A percentile compares a stretch with the other conserved stretches of the same genome.
phyloP scores from a whole-genome alignment of 1,284 basidiomycete species.

The Sporisorium iseilematis-ciliati region DNA sequence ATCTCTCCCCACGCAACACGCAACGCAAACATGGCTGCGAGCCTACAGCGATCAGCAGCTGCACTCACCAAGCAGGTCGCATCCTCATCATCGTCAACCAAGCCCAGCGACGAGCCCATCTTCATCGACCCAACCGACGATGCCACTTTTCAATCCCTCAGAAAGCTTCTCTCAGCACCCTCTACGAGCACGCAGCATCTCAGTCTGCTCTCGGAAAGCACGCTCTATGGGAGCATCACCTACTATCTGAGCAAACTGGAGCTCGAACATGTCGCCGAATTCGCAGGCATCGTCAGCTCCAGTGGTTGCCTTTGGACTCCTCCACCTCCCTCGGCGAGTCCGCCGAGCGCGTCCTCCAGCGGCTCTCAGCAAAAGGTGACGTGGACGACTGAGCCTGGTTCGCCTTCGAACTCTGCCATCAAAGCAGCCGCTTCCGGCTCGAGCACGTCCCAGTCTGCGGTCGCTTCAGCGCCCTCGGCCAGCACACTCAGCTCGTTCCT shows the following conservation, averaged over 20 bases:
- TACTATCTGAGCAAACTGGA: constrained; percentile 61
- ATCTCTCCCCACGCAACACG: no score
- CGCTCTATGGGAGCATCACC: constrained; percentile 63
- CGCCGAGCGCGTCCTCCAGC: constrained; percentile 1
- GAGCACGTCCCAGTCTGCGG: not conserved
- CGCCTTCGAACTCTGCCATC: constrained; percentile 2
- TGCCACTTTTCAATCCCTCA: constrained; percentile 59
- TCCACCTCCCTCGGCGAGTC: constrained; percentile 21
- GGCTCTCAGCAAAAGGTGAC: constrained; percentile 20
- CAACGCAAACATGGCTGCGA: constrained; percentile 19
- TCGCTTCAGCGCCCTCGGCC: not conserved
- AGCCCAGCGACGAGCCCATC: constrained; percentile 24
- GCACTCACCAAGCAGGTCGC: not conserved
- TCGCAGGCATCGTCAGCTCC: constrained; percentile 51
- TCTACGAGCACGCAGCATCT: constrained; percentile 59
- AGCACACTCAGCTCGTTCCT: constrained; percentile 44
- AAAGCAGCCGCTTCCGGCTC: no score
- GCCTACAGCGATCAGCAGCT: constrained; percentile 11
- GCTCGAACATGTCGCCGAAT: constrained; percentile 53
- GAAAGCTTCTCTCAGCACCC: constrained; percentile 59
- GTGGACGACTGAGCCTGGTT: constrained; percentile 41
- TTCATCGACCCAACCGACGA: constrained; percentile 54
- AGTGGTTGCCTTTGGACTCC: constrained; percentile 62
- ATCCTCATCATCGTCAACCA: constrained; percentile 12
- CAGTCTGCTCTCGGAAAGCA: constrained; percentile 55